phyloP scores from a whole-genome alignment of 2,329 filamentous ascomycete genomes.

The Beauveria australis region DNA sequence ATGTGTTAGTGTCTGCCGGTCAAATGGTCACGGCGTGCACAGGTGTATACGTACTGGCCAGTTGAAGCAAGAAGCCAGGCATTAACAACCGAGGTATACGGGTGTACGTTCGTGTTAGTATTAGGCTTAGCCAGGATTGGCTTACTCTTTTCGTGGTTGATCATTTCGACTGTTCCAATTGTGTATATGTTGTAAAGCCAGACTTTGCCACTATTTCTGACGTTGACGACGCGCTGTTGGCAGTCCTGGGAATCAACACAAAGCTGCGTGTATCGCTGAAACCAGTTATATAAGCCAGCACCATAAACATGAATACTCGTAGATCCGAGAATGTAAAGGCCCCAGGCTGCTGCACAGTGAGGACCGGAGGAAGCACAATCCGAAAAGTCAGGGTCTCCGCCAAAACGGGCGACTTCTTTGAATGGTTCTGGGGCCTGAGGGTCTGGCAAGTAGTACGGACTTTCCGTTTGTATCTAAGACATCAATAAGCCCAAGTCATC shows the following conservation, averaged over 20 bases:
- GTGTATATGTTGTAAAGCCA: slow-evolving; percentile 14
- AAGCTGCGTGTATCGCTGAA: slow-evolving; percentile 14
- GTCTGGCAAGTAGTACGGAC: not conserved
- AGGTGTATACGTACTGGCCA: slow-evolving; percentile 6
- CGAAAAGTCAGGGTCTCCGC: slow-evolving; percentile 1
- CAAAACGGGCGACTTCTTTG: not conserved
- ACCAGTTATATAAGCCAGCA: slow-evolving; percentile 20
- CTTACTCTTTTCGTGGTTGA: not conserved
- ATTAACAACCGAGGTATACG: slow-evolving; percentile 11
- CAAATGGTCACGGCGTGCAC: not conserved
- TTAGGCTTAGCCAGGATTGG: slow-evolving; percentile 12
- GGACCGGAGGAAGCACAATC: slow-evolving; percentile 1
- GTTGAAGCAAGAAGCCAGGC: slow-evolving; percentile 11
- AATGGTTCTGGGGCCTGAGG: not conserved
- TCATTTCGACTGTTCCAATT: slow-evolving; percentile 12
- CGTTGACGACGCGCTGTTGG: slow-evolving; percentile 10
- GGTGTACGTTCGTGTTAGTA: slow-evolving; percentile 11
- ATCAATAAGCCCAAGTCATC: not conserved
- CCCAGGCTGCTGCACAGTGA: slow-evolving; percentile 16
- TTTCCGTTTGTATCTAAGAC: slow-evolving; percentile 3
- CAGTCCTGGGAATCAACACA: slow-evolving; percentile 17
- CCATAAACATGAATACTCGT: slow-evolving; percentile 15
- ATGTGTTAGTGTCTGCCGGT: not conserved
- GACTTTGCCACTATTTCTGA: slow-evolving; percentile 6
- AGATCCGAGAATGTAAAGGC: slow-evolving; percentile 10